Conservation (phyloP, 805 yeast species). For the Hanseniaspora meyeri region DNA sequence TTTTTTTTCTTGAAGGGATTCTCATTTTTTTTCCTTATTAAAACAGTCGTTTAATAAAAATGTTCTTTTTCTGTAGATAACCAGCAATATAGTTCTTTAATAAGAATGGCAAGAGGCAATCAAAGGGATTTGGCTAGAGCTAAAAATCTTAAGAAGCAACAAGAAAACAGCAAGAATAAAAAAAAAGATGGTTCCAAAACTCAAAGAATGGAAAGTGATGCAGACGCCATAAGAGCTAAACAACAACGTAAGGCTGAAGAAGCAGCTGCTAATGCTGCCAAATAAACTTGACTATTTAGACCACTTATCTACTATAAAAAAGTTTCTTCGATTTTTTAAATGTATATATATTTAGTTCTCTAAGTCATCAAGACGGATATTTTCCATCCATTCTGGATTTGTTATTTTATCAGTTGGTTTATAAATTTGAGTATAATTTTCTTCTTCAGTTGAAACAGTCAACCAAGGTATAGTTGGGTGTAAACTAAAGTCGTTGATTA, state of each 20-base stretch:
- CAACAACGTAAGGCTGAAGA: slow-evolving; percentile 32
- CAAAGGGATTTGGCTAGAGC: slow-evolving; percentile 91
- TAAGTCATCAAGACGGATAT: slow-evolving; percentile 14
- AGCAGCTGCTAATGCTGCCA: slow-evolving; percentile 34
- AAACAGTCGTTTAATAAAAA: background rate
- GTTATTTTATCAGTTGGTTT: slow-evolving; percentile 30
- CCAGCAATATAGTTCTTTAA: background rate
- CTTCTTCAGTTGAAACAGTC: slow-evolving; percentile 43
- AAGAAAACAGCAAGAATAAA: slow-evolving; percentile 41
- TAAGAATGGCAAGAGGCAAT: slow-evolving; percentile 81
- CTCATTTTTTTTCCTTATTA: background rate
- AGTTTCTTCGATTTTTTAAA: background rate
- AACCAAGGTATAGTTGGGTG: slow-evolving; percentile 64
- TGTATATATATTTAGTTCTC: slow-evolving; percentile 14
- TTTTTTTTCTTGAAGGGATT: background rate
- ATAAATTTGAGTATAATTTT: slow-evolving; percentile 37
- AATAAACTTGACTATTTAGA: slow-evolving; percentile 18
- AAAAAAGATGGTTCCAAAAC: slow-evolving; percentile 75
- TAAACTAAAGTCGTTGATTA: slow-evolving; percentile 61
- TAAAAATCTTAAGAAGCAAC: slow-evolving; percentile 72
- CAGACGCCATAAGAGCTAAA: slow-evolving; percentile 78
- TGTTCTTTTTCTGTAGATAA: background rate
- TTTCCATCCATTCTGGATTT: slow-evolving; percentile 11
- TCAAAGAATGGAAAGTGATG: slow-evolving; percentile 78
- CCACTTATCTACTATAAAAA: background rate